Evolutionary conservation across 2,329 filamentous ascomycete species (phyloP).

Genomic region (Furcasterigmium furcatum): DNA sequence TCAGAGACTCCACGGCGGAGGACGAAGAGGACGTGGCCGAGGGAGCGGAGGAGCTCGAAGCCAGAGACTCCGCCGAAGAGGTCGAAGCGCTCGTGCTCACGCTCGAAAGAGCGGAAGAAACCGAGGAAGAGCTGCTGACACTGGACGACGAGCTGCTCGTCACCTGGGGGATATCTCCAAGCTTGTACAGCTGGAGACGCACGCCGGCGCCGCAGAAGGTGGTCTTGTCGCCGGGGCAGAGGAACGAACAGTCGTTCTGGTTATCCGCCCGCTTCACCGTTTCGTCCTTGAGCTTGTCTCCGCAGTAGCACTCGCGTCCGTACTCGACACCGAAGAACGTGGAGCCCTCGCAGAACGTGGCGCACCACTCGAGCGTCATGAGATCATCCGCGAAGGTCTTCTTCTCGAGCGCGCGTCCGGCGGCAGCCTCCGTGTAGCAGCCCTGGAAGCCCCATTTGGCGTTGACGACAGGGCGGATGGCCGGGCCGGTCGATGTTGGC

Average conservation of each 20-base stretch:
- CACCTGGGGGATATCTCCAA: background rate
- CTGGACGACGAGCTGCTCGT: background rate
- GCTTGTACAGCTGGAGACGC: slow-evolving; percentile 8
- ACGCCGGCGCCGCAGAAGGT: slow-evolving; percentile 7
- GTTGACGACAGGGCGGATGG: slow-evolving; percentile 16
- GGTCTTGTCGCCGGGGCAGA: slow-evolving; percentile 4
- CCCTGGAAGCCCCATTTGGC: slow-evolving; percentile 24
- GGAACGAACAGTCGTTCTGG: slow-evolving; percentile 5
- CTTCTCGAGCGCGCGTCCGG: slow-evolving; percentile 22
- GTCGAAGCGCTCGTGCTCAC: background rate
- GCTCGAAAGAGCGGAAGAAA: background rate
- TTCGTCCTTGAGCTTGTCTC: slow-evolving; percentile 2
- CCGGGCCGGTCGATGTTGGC: slow-evolving; percentile 12
- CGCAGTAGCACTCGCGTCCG: slow-evolving; percentile 21
- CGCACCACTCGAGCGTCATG: slow-evolving; percentile 31
- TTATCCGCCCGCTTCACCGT: slow-evolving; percentile 7
- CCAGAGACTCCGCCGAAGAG: background rate
- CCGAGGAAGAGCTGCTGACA: background rate
- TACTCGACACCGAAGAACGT: slow-evolving; percentile 28
- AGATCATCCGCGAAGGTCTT: slow-evolving; percentile 21
- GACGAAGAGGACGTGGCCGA: too few species aligned
- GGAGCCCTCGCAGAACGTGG: slow-evolving; percentile 21
- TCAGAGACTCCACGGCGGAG: too few species aligned
- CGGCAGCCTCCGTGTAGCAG: slow-evolving; percentile 29
- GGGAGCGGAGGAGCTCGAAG: background rate